phyloP scores from a whole-genome alignment of 2,329 filamentous ascomycete genomes.

The Lachnellula cervina region DNA sequence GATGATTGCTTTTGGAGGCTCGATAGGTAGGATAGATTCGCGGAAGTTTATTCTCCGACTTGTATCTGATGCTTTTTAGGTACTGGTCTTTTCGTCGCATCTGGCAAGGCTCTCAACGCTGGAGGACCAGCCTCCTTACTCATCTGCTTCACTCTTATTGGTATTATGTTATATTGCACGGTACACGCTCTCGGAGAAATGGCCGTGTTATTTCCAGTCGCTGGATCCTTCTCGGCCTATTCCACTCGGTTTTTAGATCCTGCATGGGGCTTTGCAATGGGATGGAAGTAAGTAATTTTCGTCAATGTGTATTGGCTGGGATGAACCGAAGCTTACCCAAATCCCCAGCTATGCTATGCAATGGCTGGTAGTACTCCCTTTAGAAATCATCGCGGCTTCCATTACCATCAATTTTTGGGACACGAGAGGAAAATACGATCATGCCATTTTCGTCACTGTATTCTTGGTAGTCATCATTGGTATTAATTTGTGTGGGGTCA shows the following conservation, averaged over 20 bases:
- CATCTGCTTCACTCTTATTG: slow-evolving; percentile 74
- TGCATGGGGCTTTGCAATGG: slow-evolving; percentile 93
- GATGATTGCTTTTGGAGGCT: slow-evolving; percentile 96
- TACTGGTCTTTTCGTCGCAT: slow-evolving; percentile 83
- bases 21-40: slow-evolving; percentile 56
- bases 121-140: slow-evolving; percentile 76
- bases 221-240: slow-evolving; percentile 87
- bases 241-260: slow-evolving; percentile 90
- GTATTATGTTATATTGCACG: slow-evolving; percentile 85
- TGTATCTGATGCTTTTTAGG: slow-evolving; percentile 39
- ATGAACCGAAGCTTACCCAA: slow-evolving; percentile 7
- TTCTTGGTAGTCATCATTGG: slow-evolving; percentile 71
- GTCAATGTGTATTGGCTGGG: background rate
- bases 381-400: slow-evolving; percentile 83
- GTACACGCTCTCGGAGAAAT: slow-evolving; percentile 89
- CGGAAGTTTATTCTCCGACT: background rate
- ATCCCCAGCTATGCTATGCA: slow-evolving; percentile 68
- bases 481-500: slow-evolving; percentile 87
- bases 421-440: slow-evolving; percentile 45
- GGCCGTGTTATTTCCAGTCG: slow-evolving; percentile 83
- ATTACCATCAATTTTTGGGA: slow-evolving; percentile 83
- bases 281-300: slow-evolving; percentile 48
- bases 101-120: slow-evolving; percentile 62
- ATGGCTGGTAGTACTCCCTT: slow-evolving; percentile 77
- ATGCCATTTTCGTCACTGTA: slow-evolving; percentile 74